These are phyloP conservation scores for Mycosphaerella sp. DNA, from an alignment of 2,329 filamentous ascomycete genomes.

Conservation along the genomic window DNA sequence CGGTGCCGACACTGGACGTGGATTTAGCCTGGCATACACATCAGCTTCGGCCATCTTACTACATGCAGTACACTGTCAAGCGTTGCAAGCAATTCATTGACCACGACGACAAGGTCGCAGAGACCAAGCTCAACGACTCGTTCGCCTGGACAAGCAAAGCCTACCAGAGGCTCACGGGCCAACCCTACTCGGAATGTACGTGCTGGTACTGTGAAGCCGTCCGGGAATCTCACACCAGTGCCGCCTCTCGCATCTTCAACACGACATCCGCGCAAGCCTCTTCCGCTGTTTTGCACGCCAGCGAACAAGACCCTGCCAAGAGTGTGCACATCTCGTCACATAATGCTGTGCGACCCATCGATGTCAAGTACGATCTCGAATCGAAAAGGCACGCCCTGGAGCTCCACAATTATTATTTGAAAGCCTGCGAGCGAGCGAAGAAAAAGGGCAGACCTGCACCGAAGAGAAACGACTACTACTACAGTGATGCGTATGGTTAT, in stretches of 20 bases:
- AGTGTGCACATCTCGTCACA: constrained; percentile 68
- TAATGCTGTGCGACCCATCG: constrained; percentile 51
- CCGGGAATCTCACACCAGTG: constrained; percentile 50
- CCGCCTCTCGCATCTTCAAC: constrained; percentile 43
- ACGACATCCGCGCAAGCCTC: constrained; percentile 34
- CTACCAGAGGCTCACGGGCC: constrained; percentile 59
- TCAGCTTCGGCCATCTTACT: constrained; percentile 59
- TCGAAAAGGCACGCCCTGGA: constrained; percentile 33
- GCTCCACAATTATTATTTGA: constrained; percentile 52
- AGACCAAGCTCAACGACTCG: constrained; percentile 54
- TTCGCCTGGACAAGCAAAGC: constrained; percentile 68
- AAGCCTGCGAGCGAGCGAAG: constrained; percentile 33
- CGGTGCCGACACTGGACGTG: constrained; percentile 66
- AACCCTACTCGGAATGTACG: constrained; percentile 69
- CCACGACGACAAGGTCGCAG: constrained; percentile 78
- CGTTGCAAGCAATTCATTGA: constrained; percentile 58
- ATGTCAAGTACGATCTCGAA: constrained; percentile 15
- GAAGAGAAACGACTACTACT: constrained; percentile 34
- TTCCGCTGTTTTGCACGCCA: constrained; percentile 34
- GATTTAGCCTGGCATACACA: constrained; percentile 78
- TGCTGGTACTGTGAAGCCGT: constrained; percentile 80
- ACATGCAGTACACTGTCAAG: constrained; percentile 53
- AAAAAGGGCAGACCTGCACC: constrained; percentile 36
- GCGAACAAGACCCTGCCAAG: constrained; percentile 48
- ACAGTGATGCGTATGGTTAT: constrained; percentile 40